Evolutionary conservation across 2,329 filamentous ascomycete genomes (phyloP), one percentile per base, ranked within the genome.

Genomic region (Epichloe hybrida): DNA sequence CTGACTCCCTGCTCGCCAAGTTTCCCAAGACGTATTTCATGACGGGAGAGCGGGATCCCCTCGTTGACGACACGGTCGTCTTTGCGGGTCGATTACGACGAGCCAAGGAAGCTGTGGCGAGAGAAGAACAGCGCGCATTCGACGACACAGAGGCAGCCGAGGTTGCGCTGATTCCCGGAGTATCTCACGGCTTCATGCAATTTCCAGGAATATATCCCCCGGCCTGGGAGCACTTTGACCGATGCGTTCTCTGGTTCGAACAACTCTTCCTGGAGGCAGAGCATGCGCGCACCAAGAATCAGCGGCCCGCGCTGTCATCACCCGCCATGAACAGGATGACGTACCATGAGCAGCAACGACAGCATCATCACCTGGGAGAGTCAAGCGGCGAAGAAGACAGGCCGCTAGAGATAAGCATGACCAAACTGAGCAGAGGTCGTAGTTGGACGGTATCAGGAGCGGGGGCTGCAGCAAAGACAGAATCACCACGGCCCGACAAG

Each of bases 41-140:
- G 49, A 97, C 93, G 0, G 93, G 93, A 47, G 93, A 98, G 69
- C 84, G 91, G 34, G 93, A 98, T 63, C 93, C 93, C 71, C 71
- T 98, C 0, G 93, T 97, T 0, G 93, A 98, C 62, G 93, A 98
- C 64, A 98, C 93, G 0, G 88, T 96, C 46, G 90, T 98, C 54
- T 96, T 98, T 61, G 90, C 93, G 0, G 93, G 91, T 0, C 75
- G 91, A 0, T 67, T 98, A n/a, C 76, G 89, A 6, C 81, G 90
- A 54, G 88, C 89, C 2, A 95, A 83, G 61, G 77, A 79, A 20
- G 75, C 75, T 0, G 70, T 65, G 5, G 59, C 57, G 2, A 51
- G 55, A 20, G 53, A 54, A 21, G 31, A 56, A 46, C 43, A 50
- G 9, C 52, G 51, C 38, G 39, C 52, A 9, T 64, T 68, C 21